A percentile compares a stretch with the other conserved stretches of the same genome.
These are phyloP conservation scores for Bryoerythrophyllum caledonicum DNA, from an alignment of 225 moss, liverwort and hornwort genomes.

Conservation along the genomic window DNA sequence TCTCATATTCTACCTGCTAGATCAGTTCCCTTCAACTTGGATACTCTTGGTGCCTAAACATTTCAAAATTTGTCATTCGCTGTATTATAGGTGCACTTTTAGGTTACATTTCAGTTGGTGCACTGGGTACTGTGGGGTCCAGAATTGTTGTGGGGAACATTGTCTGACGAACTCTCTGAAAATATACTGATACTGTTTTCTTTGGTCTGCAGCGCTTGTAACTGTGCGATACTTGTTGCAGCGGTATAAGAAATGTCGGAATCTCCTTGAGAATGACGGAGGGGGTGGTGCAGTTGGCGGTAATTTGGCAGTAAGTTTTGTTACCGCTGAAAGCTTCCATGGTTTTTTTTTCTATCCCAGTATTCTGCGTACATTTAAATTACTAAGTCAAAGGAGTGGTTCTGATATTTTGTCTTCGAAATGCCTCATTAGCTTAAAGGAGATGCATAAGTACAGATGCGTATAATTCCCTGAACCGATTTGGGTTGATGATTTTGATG, in stretches of 20 bases:
- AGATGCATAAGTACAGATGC: background rate
- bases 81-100: too few relatives aligned
- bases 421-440: background rate
- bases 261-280: constrained; percentile 75
- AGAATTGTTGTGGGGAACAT: background rate
- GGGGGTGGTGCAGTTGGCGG: constrained; percentile 71
- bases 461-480: background rate
- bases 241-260: constrained; percentile 90
- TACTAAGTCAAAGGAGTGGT: background rate
- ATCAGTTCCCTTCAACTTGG: background rate
- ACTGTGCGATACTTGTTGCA: constrained; percentile 79
- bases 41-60: background rate
- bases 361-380: background rate
- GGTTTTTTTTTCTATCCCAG: background rate
- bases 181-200: constrained; percentile 1
- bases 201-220: constrained; percentile 67
- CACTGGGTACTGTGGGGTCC: constrained; percentile 8
- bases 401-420: background rate
- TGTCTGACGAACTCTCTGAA: background rate
- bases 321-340: background rate
- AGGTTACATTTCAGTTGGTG: background rate
- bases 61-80: background rate
- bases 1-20: constrained; percentile 6
- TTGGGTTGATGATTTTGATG: background rate
- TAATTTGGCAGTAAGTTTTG: constrained; percentile 58